Evolutionary conservation across 257 asterid species (phyloP).

Genomic region (Perilla frutescens): DNA sequence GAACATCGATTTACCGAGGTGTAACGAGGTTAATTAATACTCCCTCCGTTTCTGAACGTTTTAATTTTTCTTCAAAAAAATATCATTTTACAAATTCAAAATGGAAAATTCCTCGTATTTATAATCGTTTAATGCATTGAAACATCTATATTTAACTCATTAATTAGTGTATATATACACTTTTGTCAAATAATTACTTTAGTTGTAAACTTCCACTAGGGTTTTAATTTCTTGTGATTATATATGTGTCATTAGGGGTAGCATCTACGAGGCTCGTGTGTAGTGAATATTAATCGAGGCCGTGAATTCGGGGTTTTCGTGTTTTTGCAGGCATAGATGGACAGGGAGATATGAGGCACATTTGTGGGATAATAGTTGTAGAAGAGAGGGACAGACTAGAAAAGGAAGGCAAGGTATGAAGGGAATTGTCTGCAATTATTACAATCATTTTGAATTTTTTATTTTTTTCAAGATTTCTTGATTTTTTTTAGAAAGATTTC

Average conservation of each 20-base stretch:
- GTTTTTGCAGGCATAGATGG: conserved; percentile 75
- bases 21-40: conserved; percentile 52
- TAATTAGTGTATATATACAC: too few relatives aligned
- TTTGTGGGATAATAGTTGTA: conserved; percentile 93
- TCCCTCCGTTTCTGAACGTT: too few relatives aligned
- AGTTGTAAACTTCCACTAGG: too few relatives aligned
- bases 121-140: too few relatives aligned
- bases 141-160: too few relatives aligned
- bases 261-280: not conserved
- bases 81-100: too few relatives aligned
- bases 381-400: conserved; percentile 96
- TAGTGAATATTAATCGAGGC: not conserved
- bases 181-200: too few relatives aligned
- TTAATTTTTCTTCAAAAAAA: too few relatives aligned
- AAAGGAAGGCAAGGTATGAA: conserved; percentile 93
- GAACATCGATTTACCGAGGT: conserved; percentile 93
- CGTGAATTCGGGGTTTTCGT: not conserved
- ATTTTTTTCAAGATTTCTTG: conserved; percentile 21
- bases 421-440: conserved; percentile 53
- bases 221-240: not conserved
- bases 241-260: not conserved
- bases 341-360: conserved; percentile 95
- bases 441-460: not conserved
- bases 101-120: too few relatives aligned
- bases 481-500: too few relatives aligned